These are phyloP conservation scores for Aspergillus spinulosporus DNA, from an alignment of 2,329 filamentous ascomycete species.

Conservation along the genomic window DNA sequence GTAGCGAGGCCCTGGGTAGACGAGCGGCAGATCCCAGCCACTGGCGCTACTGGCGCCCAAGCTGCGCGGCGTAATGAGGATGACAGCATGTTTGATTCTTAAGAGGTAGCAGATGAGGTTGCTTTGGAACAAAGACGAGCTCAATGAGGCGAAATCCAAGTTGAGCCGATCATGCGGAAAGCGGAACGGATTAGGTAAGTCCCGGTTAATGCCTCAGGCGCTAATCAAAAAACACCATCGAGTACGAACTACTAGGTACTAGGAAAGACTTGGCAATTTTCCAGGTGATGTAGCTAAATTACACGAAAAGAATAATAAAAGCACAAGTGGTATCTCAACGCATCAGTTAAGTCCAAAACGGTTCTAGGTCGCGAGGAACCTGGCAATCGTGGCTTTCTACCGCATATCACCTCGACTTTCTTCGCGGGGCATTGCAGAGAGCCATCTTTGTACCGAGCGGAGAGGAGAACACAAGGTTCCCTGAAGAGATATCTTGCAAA, in stretches of 20 bases:
- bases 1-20: constrained; percentile 33
- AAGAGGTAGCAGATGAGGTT: constrained; percentile 25
- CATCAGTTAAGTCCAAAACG: not conserved
- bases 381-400: not conserved
- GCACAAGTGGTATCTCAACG: constrained; percentile 7
- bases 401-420: not conserved
- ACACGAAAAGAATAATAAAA: not conserved
- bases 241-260: not conserved
- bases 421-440: not conserved
- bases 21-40: constrained; percentile 36
- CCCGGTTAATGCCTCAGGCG: constrained; percentile 27
- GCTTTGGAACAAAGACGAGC: constrained; percentile 27
- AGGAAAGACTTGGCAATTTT: not conserved
- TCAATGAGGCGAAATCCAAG: constrained; percentile 38
- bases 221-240: not conserved
- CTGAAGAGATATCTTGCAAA: too few species aligned
- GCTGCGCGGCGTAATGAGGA: constrained; percentile 49
- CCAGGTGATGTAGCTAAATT: constrained; percentile 6
- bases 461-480: too few species aligned
- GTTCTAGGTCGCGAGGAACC: not conserved
- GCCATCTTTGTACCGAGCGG: too few species aligned
- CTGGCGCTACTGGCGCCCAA: constrained; percentile 38
- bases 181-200: constrained; percentile 32
- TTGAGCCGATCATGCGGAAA: constrained; percentile 38
- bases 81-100: constrained; percentile 43